phyloP scores from a whole-genome alignment of 2,329 filamentous ascomycete genomes.

The Neofusicoccum kwambonambiense region DNA sequence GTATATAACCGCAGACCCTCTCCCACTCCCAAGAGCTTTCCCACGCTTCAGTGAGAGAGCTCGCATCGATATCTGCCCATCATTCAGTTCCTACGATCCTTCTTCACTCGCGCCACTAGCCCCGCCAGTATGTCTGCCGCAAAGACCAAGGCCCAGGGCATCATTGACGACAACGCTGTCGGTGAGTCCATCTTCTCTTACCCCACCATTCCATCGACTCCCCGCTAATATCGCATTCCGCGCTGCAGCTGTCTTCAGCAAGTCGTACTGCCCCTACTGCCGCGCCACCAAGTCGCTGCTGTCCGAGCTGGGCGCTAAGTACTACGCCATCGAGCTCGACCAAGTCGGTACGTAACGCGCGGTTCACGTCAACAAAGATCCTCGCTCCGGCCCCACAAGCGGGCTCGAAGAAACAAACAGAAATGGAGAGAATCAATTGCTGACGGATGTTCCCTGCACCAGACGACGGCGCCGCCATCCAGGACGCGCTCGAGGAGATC shows the following conservation, averaged over 20 bases:
- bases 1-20: constrained; percentile 2
- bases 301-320: constrained; percentile 68
- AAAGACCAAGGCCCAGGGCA: constrained; percentile 75
- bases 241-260: constrained; percentile 81
- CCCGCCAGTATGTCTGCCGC: constrained; percentile 76
- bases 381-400: no score
- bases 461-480: constrained; percentile 82
- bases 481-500: constrained; percentile 77
- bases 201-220: neutral
- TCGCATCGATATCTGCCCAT: constrained; percentile 34
- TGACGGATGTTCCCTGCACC: constrained; percentile 21
- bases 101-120: constrained; percentile 63
- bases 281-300: constrained; percentile 73
- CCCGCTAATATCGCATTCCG: neutral
- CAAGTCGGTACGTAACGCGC: constrained; percentile 63
- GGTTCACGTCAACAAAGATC: no score
- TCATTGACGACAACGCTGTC: constrained; percentile 88
- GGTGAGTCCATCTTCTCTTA: constrained; percentile 53
- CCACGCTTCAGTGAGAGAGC: neutral
- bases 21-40: neutral
- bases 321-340: constrained; percentile 78
- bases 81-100: constrained; percentile 67
- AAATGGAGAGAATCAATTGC: neutral
- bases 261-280: constrained; percentile 96
- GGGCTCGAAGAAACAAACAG: no score